Conservation (phyloP, 805 yeast species). For the Millerozyma miso region DNA sequence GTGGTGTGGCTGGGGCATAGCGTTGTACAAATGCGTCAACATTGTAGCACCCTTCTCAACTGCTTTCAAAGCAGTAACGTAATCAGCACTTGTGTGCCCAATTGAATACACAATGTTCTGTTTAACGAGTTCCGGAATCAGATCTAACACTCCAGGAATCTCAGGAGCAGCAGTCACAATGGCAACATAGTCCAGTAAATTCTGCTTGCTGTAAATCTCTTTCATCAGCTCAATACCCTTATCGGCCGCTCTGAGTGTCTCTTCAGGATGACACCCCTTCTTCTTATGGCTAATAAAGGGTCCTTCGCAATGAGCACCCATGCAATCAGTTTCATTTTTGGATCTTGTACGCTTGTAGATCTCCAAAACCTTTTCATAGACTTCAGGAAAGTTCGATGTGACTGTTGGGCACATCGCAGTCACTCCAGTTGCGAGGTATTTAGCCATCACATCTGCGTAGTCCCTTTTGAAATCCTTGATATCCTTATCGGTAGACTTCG, state of each 20-base stretch:
- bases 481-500: slow-evolving; percentile 26
- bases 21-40: slow-evolving; percentile 59
- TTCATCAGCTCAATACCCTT: slow-evolving; percentile 25
- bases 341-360: slow-evolving; percentile 32
- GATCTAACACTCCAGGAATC: slow-evolving; percentile 41
- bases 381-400: slow-evolving; percentile 47
- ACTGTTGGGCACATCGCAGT: slow-evolving; percentile 56
- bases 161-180: slow-evolving; percentile 54
- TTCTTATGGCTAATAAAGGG: slow-evolving; percentile 49
- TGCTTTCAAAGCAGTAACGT: slow-evolving; percentile 38
- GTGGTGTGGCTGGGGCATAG: slow-evolving; percentile 61
- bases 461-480: slow-evolving; percentile 27
- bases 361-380: slow-evolving; percentile 46
- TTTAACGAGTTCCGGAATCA: slow-evolving; percentile 32
- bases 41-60: slow-evolving; percentile 50
- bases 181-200: slow-evolving; percentile 30
- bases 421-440: slow-evolving; percentile 48
- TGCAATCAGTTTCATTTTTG: slow-evolving; percentile 34
- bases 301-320: slow-evolving; percentile 61
- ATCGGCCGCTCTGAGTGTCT: slow-evolving; percentile 38
- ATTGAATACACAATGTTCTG: slow-evolving; percentile 38
- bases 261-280: slow-evolving; percentile 49
- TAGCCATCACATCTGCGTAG: slow-evolving; percentile 42
- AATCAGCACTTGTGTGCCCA: slow-evolving; percentile 45
- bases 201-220: slow-evolving; percentile 35